phyloP scores from a whole-genome alignment of 2,329 filamentous ascomycete genomes.

The Helminthosporium solani region DNA sequence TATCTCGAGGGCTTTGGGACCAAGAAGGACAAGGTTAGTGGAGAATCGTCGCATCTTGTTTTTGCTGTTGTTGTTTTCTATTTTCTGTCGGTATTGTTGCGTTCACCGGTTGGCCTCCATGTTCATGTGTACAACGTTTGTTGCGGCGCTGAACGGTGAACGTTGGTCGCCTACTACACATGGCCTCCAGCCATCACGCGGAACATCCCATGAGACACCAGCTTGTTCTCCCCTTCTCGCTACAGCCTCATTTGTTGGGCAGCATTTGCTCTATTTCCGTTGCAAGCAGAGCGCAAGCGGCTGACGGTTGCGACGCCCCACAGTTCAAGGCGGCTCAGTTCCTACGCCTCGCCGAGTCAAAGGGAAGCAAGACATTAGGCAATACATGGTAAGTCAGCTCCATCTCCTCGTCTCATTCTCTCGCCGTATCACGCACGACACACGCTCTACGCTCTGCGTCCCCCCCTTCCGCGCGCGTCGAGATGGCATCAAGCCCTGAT shows the following conservation, averaged over 20 bases:
- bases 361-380: slow-evolving; percentile 84
- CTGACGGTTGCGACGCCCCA: slow-evolving; percentile 44
- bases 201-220: slow-evolving; percentile 25
- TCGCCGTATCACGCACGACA: neutral
- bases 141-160: slow-evolving; percentile 28
- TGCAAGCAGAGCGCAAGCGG: slow-evolving; percentile 23
- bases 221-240: slow-evolving; percentile 8
- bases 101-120: slow-evolving; percentile 34
- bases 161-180: slow-evolving; percentile 15
- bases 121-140: slow-evolving; percentile 14
- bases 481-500: slow-evolving; percentile 20
- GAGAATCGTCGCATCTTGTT: too few relatives aligned
- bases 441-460: slow-evolving; percentile 1
- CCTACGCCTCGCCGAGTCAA: slow-evolving; percentile 85
- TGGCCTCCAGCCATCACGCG: slow-evolving; percentile 24
- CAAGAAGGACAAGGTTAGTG: slow-evolving; percentile 94
- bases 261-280: slow-evolving; percentile 22
- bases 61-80: too few relatives aligned
- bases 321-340: slow-evolving; percentile 84
- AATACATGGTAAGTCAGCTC: slow-evolving; percentile 76
- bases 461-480: slow-evolving; percentile 16
- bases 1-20: slow-evolving; percentile 96
- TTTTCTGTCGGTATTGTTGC: slow-evolving; percentile 6
- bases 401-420: slow-evolving; percentile 11
- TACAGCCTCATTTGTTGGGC: slow-evolving; percentile 46